Evolutionary conservation across 345 rosid species (phyloP).

Genomic region (Limnanthes douglasii): DNA sequence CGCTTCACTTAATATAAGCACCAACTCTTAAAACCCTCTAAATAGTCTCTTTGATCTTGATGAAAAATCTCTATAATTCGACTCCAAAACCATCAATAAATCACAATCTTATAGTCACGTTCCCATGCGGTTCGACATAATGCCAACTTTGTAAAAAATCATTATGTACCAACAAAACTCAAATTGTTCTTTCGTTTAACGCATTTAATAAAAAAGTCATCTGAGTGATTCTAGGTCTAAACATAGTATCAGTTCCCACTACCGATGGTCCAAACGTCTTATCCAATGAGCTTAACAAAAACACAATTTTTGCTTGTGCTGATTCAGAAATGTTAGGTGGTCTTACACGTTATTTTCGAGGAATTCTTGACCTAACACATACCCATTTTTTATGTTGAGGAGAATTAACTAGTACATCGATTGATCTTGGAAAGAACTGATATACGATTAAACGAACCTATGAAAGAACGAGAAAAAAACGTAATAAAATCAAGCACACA

Average conservation of each 20-base stretch:
- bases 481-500: too few species aligned
- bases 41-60: conserved; percentile 13
- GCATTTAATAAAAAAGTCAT: conserved; percentile 1
- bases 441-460: too few species aligned
- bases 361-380: conserved; percentile 11
- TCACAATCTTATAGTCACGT: conserved; percentile 8
- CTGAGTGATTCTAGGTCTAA: conserved; percentile 9
- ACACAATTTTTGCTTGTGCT: conserved; percentile 10
- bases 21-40: conserved; percentile 7
- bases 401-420: too few species aligned
- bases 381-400: conserved; percentile 1
- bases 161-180: neutral
- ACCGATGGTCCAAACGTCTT: neutral
- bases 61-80: conserved; percentile 8
- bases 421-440: too few species aligned
- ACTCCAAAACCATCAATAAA: conserved; percentile 8
- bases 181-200: conserved; percentile 3
- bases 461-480: too few species aligned
- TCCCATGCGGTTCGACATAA: conserved; percentile 6
- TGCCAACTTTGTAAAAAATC: conserved; percentile 7
- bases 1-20: conserved; percentile 17
- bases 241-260: conserved; percentile 3
- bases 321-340: neutral
- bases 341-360: conserved; percentile 6
- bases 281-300: neutral